A percentile compares a stretch with the other conserved stretches of the same genome.
Conservation (phyloP, 1,139 yeast genomes). For the Blastobotrys raffinosifermentans region DNA sequence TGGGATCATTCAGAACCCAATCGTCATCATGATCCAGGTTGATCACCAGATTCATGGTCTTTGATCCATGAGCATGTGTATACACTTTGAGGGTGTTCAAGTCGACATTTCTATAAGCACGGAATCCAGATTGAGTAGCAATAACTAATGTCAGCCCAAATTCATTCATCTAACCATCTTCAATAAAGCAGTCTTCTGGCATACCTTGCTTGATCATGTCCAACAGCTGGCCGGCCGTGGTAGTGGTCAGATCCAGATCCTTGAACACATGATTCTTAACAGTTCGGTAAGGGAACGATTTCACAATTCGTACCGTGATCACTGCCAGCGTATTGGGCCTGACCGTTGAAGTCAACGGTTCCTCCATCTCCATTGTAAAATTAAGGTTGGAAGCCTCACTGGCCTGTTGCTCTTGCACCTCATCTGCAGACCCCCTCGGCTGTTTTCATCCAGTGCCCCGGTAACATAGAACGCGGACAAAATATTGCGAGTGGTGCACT, state of each 20-base stretch:
- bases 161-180: background rate
- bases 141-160: slow-evolving; percentile 38
- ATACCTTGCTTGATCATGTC: slow-evolving; percentile 30
- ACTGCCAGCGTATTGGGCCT: slow-evolving; percentile 60
- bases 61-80: slow-evolving; percentile 92
- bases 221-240: slow-evolving; percentile 61
- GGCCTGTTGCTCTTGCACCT: background rate
- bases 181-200: slow-evolving; percentile 1
- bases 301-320: slow-evolving; percentile 76
- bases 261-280: slow-evolving; percentile 74
- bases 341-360: slow-evolving; percentile 62
- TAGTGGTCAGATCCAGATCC: slow-evolving; percentile 62
- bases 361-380: slow-evolving; percentile 21
- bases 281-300: slow-evolving; percentile 89
- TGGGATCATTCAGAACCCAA: slow-evolving; percentile 52
- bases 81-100: slow-evolving; percentile 79
- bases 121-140: slow-evolving; percentile 57
- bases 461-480: no score
- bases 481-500: no score
- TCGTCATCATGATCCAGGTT: slow-evolving; percentile 77
- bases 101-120: slow-evolving; percentile 77
- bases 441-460: background rate
- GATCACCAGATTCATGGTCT: slow-evolving; percentile 86
- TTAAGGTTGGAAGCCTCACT: background rate
- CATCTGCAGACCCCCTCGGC: background rate